A percentile compares a stretch with the other conserved stretches of the same genome.
Conservation (phyloP, 495 filamentous ascomycete species). For the Lasiosphaeria ovina region DNA sequence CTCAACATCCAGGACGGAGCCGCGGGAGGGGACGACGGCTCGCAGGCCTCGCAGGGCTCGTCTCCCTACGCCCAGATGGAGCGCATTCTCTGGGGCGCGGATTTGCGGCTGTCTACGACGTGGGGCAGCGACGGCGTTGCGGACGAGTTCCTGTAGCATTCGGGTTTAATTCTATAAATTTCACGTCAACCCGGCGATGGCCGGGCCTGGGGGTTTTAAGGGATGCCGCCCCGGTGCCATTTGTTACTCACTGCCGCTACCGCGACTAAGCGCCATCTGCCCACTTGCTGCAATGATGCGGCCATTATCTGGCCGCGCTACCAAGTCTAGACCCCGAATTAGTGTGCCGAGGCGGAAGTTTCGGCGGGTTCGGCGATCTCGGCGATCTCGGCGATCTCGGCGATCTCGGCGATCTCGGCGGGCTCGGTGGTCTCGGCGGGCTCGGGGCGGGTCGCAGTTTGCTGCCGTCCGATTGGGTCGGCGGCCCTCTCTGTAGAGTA, state of each 20-base stretch:
- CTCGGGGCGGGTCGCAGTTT: neutral
- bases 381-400: slow-evolving; percentile 2
- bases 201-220: neutral
- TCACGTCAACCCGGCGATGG: neutral
- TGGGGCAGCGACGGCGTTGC: neutral
- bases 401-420: slow-evolving; percentile 6
- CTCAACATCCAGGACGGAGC: slow-evolving; percentile 4
- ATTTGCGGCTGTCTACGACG: neutral
- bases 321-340: neutral
- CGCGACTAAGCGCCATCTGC: neutral
- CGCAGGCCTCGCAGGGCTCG: slow-evolving; percentile 1
- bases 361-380: neutral
- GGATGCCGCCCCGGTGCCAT: neutral
- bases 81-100: slow-evolving; percentile 8
- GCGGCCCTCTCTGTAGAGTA: neutral
- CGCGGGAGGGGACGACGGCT: neutral
- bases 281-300: neutral
- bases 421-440: slow-evolving; percentile 1
- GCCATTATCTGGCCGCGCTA: neutral
- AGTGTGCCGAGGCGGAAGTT: neutral
- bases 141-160: neutral
- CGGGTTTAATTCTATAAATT: neutral
- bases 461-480: slow-evolving; percentile 1
- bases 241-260: neutral
- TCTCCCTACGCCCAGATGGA: slow-evolving; percentile 11